A percentile compares a stretch with the other conserved stretches of the same genome.
These are phyloP conservation scores for Allantophomopsis cytisporea DNA, from an alignment of 2,329 filamentous ascomycete species.

Conservation along the genomic window DNA sequence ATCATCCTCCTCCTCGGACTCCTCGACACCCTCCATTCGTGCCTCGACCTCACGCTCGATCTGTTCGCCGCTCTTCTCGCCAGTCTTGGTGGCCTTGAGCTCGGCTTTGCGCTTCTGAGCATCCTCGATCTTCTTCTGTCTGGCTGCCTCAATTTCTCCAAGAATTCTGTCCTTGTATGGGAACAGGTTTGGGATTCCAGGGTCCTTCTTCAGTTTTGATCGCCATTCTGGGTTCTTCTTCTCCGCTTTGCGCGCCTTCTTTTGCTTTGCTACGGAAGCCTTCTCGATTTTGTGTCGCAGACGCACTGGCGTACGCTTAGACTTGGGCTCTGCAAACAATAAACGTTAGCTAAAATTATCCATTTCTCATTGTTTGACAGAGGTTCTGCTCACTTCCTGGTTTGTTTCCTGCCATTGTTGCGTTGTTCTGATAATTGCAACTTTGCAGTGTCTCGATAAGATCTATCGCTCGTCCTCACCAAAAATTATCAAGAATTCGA, in stretches of 20 bases:
- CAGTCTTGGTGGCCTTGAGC: constrained; percentile 52
- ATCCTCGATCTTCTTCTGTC: constrained; percentile 70
- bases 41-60: constrained; percentile 27
- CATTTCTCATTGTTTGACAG: not conserved
- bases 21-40: constrained; percentile 27
- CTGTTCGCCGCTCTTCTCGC: constrained; percentile 26
- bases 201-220: constrained; percentile 91
- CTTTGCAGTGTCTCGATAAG: not conserved
- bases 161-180: constrained; percentile 95
- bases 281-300: constrained; percentile 95
- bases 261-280: constrained; percentile 77
- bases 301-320: constrained; percentile 81
- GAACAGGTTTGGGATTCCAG: constrained; percentile 92
- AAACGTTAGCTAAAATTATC: not conserved
- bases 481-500: too few species aligned
- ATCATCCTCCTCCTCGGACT: constrained; percentile 30
- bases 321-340: constrained; percentile 62
- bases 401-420: constrained; percentile 19
- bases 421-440: constrained; percentile 1
- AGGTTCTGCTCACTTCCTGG: constrained; percentile 16
- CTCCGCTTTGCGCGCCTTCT: constrained; percentile 74
- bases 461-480: too few species aligned
- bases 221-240: constrained; percentile 98
- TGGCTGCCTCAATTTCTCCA: constrained; percentile 85
- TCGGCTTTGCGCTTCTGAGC: constrained; percentile 56